Percentiles rank a stretch among this genome's conserved stretches.
Evolutionary conservation across 2,329 filamentous ascomycete genomes (phyloP).

Genomic region (Botryotinia convoluta): DNA sequence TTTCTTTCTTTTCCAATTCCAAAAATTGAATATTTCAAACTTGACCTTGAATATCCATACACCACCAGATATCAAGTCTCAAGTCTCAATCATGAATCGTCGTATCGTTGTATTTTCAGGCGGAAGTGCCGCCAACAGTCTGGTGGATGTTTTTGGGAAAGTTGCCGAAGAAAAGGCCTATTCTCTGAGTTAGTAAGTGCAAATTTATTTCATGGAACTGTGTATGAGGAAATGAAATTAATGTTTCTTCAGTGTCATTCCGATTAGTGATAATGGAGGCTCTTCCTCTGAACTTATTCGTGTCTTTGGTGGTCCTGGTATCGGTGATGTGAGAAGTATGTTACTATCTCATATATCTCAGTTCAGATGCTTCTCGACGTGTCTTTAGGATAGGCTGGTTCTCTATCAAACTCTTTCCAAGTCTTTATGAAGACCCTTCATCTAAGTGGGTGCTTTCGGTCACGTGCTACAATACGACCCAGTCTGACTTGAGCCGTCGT

Average conservation of each 20-base stretch:
- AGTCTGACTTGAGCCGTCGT: neutral
- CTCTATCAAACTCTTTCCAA: neutral
- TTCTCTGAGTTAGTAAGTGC: constrained; percentile 38
- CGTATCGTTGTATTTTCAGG: constrained; percentile 80
- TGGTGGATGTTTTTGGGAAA: constrained; percentile 82
- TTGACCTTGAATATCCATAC: neutral
- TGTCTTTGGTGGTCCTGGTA: constrained; percentile 88
- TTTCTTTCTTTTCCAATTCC: neutral
- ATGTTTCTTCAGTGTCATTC: constrained; percentile 71
- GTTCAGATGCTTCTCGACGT: neutral
- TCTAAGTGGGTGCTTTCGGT: neutral
- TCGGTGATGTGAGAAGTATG: constrained; percentile 74
- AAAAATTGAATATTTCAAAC: neutral
- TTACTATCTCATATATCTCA: constrained; percentile 23
- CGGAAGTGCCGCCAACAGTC: constrained; percentile 88
- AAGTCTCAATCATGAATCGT: constrained; percentile 24
- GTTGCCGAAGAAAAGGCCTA: constrained; percentile 42
- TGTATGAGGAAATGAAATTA: constrained; percentile 11
- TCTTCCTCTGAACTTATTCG: constrained; percentile 91
- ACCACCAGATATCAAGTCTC: neutral
- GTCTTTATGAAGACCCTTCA: neutral
- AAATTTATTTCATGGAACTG: neutral
- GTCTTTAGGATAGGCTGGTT: neutral
- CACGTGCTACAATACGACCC: neutral
- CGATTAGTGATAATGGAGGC: constrained; percentile 93